phyloP scores from a whole-genome alignment of 2,329 filamentous ascomycete genomes.

The Fusarium bactridioides region DNA sequence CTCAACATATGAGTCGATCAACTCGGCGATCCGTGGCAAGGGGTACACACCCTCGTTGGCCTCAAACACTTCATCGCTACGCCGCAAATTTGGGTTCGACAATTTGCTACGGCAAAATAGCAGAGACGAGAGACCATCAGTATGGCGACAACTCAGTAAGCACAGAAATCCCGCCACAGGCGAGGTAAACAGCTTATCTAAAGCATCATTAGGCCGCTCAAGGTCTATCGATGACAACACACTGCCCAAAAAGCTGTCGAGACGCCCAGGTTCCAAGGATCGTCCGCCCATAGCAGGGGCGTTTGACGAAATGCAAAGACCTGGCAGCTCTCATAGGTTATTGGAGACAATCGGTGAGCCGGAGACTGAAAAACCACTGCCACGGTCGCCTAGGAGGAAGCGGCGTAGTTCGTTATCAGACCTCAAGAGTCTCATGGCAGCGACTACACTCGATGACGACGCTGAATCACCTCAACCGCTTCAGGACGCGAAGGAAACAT shows the following conservation, averaged over 20 bases:
- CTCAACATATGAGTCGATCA: constrained; percentile 65
- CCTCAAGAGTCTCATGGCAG: constrained; percentile 73
- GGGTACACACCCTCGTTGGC: constrained; percentile 77
- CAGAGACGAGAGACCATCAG: constrained; percentile 77
- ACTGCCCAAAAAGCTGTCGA: constrained; percentile 45
- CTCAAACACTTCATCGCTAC: constrained; percentile 86
- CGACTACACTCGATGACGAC: constrained; percentile 58
- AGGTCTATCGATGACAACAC: constrained; percentile 79
- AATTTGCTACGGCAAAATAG: constrained; percentile 80
- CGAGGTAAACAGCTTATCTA: constrained; percentile 71
- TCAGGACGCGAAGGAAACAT: constrained; percentile 61
- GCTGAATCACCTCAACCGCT: constrained; percentile 56
- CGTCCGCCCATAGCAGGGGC: constrained; percentile 68
- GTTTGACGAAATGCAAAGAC: constrained; percentile 66
- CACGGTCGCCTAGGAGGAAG: constrained; percentile 72
- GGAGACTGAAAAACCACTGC: constrained; percentile 50
- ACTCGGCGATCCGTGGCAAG: constrained; percentile 63
- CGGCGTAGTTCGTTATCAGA: constrained; percentile 92
- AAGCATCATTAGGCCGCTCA: constrained; percentile 71
- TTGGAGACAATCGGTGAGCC: constrained; percentile 69
- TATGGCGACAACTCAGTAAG: constrained; percentile 91
- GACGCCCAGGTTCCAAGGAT: constrained; percentile 65
- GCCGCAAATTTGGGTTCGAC: constrained; percentile 84
- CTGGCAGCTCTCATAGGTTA: constrained; percentile 64
- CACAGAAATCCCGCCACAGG: constrained; percentile 68